Percentiles rank a stretch among this genome's conserved stretches.
Conservation (phyloP, 148 eudicot genomes). For the Amaranthus palmeri region DNA sequence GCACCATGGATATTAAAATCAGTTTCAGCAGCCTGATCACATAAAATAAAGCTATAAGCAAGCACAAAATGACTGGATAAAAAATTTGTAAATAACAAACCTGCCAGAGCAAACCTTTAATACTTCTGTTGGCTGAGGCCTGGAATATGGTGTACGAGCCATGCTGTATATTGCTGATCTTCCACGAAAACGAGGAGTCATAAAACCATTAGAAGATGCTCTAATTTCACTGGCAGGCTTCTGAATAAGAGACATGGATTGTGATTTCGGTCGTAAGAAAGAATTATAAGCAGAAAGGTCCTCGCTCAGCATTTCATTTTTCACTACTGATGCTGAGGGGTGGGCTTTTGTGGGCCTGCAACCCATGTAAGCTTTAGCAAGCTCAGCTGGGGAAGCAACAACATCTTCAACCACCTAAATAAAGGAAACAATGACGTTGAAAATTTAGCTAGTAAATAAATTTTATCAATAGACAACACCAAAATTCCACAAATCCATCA, state of each 20-base stretch:
- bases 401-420: conserved; percentile 33
- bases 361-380: conserved; percentile 97
- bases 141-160: conserved; percentile 86
- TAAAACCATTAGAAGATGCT: conserved; percentile 48
- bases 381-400: conserved; percentile 81
- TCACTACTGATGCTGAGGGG: conserved; percentile 44
- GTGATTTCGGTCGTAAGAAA: conserved; percentile 31
- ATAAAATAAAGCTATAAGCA: background rate
- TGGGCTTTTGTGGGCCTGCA: conserved; percentile 51
- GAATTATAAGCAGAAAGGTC: conserved; percentile 32
- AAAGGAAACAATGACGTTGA: background rate
- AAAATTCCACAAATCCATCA: background rate
- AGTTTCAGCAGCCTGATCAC: conserved; percentile 41
- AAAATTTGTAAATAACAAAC: background rate
- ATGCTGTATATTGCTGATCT: conserved; percentile 77
- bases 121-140: conserved; percentile 37
- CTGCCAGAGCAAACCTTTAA: conserved; percentile 37
- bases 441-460: background rate
- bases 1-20: conserved; percentile 25
- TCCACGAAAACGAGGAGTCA: conserved; percentile 73
- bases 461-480: background rate
- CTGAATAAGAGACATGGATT: conserved; percentile 31
- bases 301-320: conserved; percentile 39
- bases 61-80: conserved; percentile 1
- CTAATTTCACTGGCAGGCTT: conserved; percentile 32